phyloP scores from a whole-genome alignment of 2,329 filamentous ascomycete genomes.

The Aureobasidium mangrovei region DNA sequence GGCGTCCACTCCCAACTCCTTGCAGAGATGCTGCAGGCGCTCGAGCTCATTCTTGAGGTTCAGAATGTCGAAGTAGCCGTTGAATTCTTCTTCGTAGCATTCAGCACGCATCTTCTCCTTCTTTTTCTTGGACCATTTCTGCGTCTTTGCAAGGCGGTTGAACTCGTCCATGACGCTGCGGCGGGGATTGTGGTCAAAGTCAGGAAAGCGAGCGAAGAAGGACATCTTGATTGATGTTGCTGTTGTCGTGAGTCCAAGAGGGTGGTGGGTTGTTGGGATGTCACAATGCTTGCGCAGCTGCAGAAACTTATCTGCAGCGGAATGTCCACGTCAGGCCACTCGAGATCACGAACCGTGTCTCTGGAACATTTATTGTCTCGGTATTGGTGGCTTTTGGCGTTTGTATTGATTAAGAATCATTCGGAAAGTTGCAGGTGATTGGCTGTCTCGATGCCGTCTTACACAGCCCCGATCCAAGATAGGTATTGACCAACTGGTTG shows the following conservation, averaged over 20 bases:
- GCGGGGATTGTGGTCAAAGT: not conserved
- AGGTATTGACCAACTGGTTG: too few species aligned
- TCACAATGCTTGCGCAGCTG: too few species aligned
- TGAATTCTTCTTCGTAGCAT: not conserved
- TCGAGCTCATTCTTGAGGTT: constrained; percentile 4
- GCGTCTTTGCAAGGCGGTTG: not conserved
- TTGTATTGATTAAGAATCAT: too few species aligned
- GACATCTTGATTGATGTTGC: not conserved
- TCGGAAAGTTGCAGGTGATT: too few species aligned
- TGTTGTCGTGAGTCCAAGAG: not conserved
- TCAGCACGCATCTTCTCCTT: not conserved
- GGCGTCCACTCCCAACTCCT: constrained; percentile 12
- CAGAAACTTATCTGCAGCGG: too few species aligned
- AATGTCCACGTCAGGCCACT: too few species aligned
- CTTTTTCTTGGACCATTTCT: not conserved
- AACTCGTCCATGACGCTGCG: not conserved
- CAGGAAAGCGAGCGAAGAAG: constrained; percentile 1
- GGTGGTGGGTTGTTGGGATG: not conserved
- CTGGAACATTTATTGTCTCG: too few species aligned
- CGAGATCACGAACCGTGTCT: too few species aligned
- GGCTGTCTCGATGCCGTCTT: too few species aligned
- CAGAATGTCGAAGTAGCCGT: not conserved
- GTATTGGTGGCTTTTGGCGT: too few species aligned
- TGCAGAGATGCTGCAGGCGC: constrained; percentile 14
- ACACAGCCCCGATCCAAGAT: too few species aligned